Percentiles rank a stretch among this genome's conserved stretches.
These are phyloP conservation scores for Anthracocystis setariae DNA, from an alignment of 1,284 basidiomycete species.

Conservation along the genomic window DNA sequence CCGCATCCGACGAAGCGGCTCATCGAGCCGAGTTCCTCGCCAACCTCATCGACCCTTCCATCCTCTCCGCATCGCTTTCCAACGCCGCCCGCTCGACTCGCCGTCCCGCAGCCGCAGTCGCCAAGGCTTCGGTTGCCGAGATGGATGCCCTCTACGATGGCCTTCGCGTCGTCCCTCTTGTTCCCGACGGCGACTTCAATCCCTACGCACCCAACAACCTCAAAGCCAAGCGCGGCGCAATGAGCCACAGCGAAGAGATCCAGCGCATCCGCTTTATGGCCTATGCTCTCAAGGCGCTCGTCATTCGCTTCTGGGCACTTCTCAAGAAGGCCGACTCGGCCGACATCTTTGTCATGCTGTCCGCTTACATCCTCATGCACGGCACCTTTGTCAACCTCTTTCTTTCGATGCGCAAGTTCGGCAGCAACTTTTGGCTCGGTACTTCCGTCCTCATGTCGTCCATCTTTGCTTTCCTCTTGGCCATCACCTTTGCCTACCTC, in stretches of 20 bases:
- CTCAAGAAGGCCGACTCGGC: slow-evolving; percentile 85
- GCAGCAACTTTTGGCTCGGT: slow-evolving; percentile 70
- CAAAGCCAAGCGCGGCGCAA: slow-evolving; percentile 37
- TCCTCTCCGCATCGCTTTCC: slow-evolving; percentile 25
- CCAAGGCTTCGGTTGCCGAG: slow-evolving; percentile 34
- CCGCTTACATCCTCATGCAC: slow-evolving; percentile 96
- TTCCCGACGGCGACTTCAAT: slow-evolving; percentile 46
- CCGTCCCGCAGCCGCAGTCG: slow-evolving; percentile 26
- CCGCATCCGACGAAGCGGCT: slow-evolving; percentile 6
- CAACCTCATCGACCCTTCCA: slow-evolving; percentile 30
- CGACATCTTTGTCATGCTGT: slow-evolving; percentile 93
- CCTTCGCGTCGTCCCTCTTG: slow-evolving; percentile 39
- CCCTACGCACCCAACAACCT: slow-evolving; percentile 52
- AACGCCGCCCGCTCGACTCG: slow-evolving; percentile 12
- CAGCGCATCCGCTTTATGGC: slow-evolving; percentile 60
- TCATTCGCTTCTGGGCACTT: slow-evolving; percentile 64
- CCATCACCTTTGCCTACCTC: slow-evolving; percentile 84
- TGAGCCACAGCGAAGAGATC: slow-evolving; percentile 50
- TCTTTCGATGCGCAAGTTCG: slow-evolving; percentile 67
- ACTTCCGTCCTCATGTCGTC: slow-evolving; percentile 84
- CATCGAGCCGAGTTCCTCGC: slow-evolving; percentile 29
- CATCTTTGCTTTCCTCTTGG: slow-evolving; percentile 86
- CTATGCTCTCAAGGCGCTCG: slow-evolving; percentile 59
- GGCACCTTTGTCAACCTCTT: slow-evolving; percentile 82
- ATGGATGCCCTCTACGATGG: slow-evolving; percentile 35